Evolutionary conservation across 495 filamentous ascomycete genomes (phyloP), one percentile per base, ranked within the genome.

Genomic region (Rusavskia elegans): DNA sequence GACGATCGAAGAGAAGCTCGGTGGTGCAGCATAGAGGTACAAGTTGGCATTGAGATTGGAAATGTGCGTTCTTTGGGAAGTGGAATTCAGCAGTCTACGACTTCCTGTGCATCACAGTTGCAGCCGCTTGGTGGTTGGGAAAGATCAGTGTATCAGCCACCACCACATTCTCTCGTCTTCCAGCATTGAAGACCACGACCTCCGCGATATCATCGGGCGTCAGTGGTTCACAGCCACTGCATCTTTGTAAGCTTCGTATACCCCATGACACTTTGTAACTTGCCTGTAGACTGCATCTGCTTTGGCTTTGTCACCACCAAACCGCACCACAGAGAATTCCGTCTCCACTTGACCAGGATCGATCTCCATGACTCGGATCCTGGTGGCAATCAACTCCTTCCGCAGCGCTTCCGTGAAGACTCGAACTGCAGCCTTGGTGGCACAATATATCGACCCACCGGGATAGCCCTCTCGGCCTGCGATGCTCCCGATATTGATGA

Each of bases 291-390:
- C 88, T 23, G 87, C 85, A 72, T 95, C 85, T n/a, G 92, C 92
- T 74, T 94, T 96, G 25, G 72, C 61, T 72, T 93, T 90, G 64
- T 98, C 92, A 11, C 92, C 92, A 54, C 87, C 79, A 63, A 92
- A 98, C 44, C 92, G 78, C 41, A 98, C 89, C 37, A 97, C 72
- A 1, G 86, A 93, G 68, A 98, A 98, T 67, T 98, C 89, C 19
- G 92, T 98, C 75, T 97, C 89, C 45, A 98, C 92, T 68, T 96
- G 92, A 39, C 92, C 92, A 7, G 92, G 92, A 61, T 96, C 92
- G 54, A 98, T 73, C 70, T 92, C 89, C 53, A 96, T 90, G 48
- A 98, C 74, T 21, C 92, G 69, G 48, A 98, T 90, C 42, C 89
- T 73, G 5, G 87, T 85, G 25, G 84, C 76, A 57, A 98, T 82